Base-by-base conservation (phyloP, 75 land plant species). In the Cryptomeria japonica region DNA sequence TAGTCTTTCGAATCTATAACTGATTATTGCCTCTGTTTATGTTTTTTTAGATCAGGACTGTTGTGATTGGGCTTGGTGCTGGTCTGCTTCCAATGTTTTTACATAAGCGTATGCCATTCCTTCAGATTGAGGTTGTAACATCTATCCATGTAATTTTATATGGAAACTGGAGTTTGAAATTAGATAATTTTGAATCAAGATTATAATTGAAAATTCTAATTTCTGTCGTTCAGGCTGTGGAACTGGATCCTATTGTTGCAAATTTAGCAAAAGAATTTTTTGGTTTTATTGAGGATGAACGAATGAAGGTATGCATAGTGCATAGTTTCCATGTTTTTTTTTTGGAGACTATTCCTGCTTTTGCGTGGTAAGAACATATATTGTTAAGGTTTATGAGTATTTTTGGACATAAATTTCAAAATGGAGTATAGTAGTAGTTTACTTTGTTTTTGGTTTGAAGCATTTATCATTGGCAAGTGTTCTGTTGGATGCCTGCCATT, bases 31-130 rank as follows among this genome's bases (percentile, higher is more conserved):
- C 18, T 55, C 41, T 86, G 36, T 84, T 39, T 83, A 31, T 31
- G 51, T 25, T 87, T n/a, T 79, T 77, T 36, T 91, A 97, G 99
- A 89, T 95, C 13, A 92, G 91, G 86, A 87, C 88, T 36, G 87
- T 90, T 86, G 87, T 97, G 6, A 91, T 97, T 86, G 99, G 99
- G 53, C 97, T 97, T 85, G 99, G 99, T 80, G 99, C 98, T 68
- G 99, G 99, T 55, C 93, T 97, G 31, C 94, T 97, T 84, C 99
- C 99, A 34, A 97, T 95, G 98, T 97, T 95, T 93, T 90, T 97
- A 18, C 96, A 89, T 86, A 88, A 83, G 19, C 91, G 91, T 87
- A 89, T 97, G 85, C 94, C 96, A 28, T 91, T 94, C 56, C 88
- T 93, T 44, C 76, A 88, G 8, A 93, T 96, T 90, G 93, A 93